Percentiles rank a stretch among this genome's conserved stretches.
Evolutionary conservation across 495 filamentous ascomycete genomes (phyloP).

Genomic region (Neohortaea acidophila): DNA sequence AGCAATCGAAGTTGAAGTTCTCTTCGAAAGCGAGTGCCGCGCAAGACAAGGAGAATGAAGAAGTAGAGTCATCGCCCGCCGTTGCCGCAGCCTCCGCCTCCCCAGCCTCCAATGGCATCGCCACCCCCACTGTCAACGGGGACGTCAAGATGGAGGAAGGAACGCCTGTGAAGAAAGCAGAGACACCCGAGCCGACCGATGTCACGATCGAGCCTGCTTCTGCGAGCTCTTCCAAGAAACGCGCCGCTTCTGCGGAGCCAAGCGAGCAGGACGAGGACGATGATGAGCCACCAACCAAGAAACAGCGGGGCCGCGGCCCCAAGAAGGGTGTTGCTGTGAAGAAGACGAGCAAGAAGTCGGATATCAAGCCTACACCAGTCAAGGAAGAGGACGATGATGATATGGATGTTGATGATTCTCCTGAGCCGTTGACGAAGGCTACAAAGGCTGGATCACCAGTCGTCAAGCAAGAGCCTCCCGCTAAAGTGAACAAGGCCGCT

Average conservation of each 20-base stretch:
- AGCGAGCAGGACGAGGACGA: slow-evolving; percentile 27
- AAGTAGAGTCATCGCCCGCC: slow-evolving; percentile 21
- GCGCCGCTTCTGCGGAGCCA: slow-evolving; percentile 15
- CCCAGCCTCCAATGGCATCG: slow-evolving; percentile 8
- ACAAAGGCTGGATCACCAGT: background rate
- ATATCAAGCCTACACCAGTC: slow-evolving; percentile 22
- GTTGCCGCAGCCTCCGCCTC: slow-evolving; percentile 17
- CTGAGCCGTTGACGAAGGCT: background rate
- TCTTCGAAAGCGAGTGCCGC: slow-evolving; percentile 16
- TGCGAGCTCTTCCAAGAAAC: slow-evolving; percentile 10
- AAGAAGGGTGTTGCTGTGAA: slow-evolving; percentile 24
- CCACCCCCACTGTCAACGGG: slow-evolving; percentile 7
- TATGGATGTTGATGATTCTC: slow-evolving; percentile 24
- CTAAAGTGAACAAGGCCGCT: background rate
- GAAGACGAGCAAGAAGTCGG: slow-evolving; percentile 10
- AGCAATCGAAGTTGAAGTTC: slow-evolving; percentile 43
- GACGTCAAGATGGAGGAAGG: slow-evolving; percentile 14
- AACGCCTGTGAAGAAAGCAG: slow-evolving; percentile 16
- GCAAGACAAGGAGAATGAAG: slow-evolving; percentile 23
- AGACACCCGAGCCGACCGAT: background rate
- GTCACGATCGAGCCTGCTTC: slow-evolving; percentile 7
- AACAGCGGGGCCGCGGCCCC: slow-evolving; percentile 25
- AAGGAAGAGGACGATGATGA: slow-evolving; percentile 30
- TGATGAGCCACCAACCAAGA: slow-evolving; percentile 40
- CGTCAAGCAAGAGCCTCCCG: slow-evolving; percentile 3